Percentiles rank a stretch among this genome's conserved stretches.
Conservation (phyloP, 257 asterid species). For the Ilex asprella region DNA sequence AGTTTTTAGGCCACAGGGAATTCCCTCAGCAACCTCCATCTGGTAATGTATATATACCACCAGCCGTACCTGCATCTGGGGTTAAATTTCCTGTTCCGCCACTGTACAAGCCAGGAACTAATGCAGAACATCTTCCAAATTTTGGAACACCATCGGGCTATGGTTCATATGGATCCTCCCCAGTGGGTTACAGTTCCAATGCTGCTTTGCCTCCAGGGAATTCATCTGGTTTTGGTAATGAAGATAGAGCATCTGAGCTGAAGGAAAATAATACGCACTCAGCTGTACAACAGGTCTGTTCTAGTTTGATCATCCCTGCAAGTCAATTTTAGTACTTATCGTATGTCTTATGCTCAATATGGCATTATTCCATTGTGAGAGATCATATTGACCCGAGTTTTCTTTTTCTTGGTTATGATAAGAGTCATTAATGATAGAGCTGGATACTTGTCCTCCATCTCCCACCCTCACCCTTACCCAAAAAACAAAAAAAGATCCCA, state of each 20-base stretch:
- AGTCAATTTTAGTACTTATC: not conserved
- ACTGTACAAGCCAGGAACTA: conserved; percentile 33
- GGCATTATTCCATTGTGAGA: too few relatives aligned
- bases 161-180: conserved; percentile 39
- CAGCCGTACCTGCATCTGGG: conserved; percentile 35
- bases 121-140: conserved; percentile 30
- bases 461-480: too few relatives aligned
- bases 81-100: conserved; percentile 36
- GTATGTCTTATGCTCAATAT: too few relatives aligned
- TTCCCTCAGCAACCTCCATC: conserved; percentile 50
- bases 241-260: conserved; percentile 32
- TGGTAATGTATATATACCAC: conserved; percentile 37
- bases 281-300: conserved; percentile 35
- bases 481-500: too few relatives aligned
- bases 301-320: conserved; percentile 5
- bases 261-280: conserved; percentile 40
- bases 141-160: conserved; percentile 44
- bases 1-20: conserved; percentile 42
- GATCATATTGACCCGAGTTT: too few relatives aligned
- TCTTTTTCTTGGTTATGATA: too few relatives aligned
- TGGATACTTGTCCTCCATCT: too few relatives aligned
- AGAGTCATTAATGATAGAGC: too few relatives aligned
- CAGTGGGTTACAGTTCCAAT: conserved; percentile 30
- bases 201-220: conserved; percentile 27
- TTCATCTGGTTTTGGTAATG: conserved; percentile 27